phyloP scores from a whole-genome alignment of 73 alveolate species.

The Tetrahymena borealis region DNA sequence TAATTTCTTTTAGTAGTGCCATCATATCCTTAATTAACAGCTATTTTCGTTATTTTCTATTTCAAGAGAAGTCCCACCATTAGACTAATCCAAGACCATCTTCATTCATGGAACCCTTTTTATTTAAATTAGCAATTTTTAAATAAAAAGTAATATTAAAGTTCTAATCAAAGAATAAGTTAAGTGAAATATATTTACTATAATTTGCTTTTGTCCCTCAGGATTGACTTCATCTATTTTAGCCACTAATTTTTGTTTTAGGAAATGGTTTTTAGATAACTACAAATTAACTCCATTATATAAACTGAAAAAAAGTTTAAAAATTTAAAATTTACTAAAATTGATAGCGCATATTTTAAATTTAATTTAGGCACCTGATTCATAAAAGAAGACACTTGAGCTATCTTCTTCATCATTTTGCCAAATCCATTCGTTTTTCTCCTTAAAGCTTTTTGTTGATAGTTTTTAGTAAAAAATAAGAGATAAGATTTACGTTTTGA shows the following conservation, averaged over 20 bases:
- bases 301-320: background rate
- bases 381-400: background rate
- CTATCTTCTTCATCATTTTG: background rate
- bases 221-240: background rate
- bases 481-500: background rate
- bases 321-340: background rate
- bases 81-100: background rate
- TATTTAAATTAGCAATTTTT: background rate
- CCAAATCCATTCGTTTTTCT: slow-evolving; percentile 2
- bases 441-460: background rate
- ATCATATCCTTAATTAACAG: background rate
- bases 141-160: background rate
- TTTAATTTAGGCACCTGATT: background rate
- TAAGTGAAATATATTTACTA: too few species aligned
- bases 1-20: background rate
- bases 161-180: background rate
- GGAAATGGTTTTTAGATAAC: background rate
- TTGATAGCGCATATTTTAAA: background rate
- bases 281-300: too few species aligned
- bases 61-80: background rate
- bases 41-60: background rate
- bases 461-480: background rate
- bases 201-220: background rate
- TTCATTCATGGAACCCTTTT: background rate
- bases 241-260: background rate